Evolutionary conservation across 140 eudicot genomes (phyloP).

Genomic region (Anethum foeniculum): DNA sequence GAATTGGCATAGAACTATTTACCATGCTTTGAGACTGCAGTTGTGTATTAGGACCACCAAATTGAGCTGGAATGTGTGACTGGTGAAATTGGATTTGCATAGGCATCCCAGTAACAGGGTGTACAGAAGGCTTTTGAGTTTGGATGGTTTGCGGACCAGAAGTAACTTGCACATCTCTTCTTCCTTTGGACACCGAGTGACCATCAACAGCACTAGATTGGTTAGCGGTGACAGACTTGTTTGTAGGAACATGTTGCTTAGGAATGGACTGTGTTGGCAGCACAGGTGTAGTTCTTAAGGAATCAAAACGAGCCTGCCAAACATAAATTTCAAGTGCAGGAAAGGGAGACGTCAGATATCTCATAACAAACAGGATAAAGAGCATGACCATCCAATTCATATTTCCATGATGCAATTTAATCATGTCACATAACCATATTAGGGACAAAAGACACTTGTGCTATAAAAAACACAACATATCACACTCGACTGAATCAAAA

Average conservation of each 20-base stretch:
- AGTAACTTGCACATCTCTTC: conserved; percentile 42
- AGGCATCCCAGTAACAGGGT: conserved; percentile 38
- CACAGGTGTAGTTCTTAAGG: conserved; percentile 31
- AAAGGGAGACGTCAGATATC: neutral
- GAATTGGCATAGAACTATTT: conserved; percentile 49
- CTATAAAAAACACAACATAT: too few species aligned
- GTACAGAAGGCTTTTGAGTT: conserved; percentile 49
- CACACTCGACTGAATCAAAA: conserved; percentile 23
- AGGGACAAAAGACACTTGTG: neutral
- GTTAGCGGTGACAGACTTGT: conserved; percentile 29
- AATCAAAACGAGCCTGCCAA: conserved; percentile 60
- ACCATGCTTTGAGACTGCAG: conserved; percentile 66
- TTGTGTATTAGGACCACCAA: conserved; percentile 63
- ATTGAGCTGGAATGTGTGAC: conserved; percentile 54
- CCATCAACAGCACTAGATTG: conserved; percentile 39
- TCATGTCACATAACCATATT: neutral
- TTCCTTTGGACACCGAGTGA: conserved; percentile 36
- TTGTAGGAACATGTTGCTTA: conserved; percentile 38
- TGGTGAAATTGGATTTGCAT: conserved; percentile 68
- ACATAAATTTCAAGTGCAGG: neutral
- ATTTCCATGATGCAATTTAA: neutral
- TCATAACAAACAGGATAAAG: neutral
- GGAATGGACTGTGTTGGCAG: conserved; percentile 44
- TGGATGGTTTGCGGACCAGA: conserved; percentile 42
- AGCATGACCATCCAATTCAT: neutral